Evolutionary conservation across 257 asterid species (phyloP), one percentile per base, ranked within the genome.

Genomic region (Nicotiana undulata): DNA sequence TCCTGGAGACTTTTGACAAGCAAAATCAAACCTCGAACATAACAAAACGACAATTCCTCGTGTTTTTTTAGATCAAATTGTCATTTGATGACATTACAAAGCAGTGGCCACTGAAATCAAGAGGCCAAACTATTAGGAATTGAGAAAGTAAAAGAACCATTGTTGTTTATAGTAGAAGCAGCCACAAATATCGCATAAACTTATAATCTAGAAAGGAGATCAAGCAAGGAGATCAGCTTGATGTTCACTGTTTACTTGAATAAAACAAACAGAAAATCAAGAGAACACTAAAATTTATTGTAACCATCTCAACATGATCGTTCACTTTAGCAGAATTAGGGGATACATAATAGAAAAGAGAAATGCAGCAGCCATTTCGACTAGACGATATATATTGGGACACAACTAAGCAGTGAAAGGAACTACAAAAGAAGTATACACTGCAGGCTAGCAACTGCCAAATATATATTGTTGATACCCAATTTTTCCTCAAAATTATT

Each of bases 31-130:
- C 67, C 44, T 63, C 40, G 67, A 52, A 68, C 64, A 67, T 16
- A 8, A 28, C 2, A 70, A 6, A 59, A 70, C 58, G 29, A 29
- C 40, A 65, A 49, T 31, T 77, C 76, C 78, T 63, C n/a, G 32
- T 52, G 75, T 20, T 22, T 63, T 10, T 68, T 20, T 77, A 68
- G 72, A 58, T 77, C 65, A 58, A 76, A 83, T 15, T 80, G 4
- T 75, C 84, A 66, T 79, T 66, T 2, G 72, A 55, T 26, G 58
- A 84, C 49, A 64, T 64, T 61, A 64, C 37, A 46, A 75, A 5
- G 55, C 66, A 46, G 65, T 58, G 83, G 4, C 22, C 74, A 79
- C 80, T 58, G 77, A 78, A 66, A 70, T 72, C 56, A 52, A 61
- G 60, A 53, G 64, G 56, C 79, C 86, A 75, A 78, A 22, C 59